Percentiles rank a stretch among this genome's conserved stretches.
phyloP scores from a whole-genome alignment of 169 alveolate species.

The Amoebophrya sp. region DNA sequence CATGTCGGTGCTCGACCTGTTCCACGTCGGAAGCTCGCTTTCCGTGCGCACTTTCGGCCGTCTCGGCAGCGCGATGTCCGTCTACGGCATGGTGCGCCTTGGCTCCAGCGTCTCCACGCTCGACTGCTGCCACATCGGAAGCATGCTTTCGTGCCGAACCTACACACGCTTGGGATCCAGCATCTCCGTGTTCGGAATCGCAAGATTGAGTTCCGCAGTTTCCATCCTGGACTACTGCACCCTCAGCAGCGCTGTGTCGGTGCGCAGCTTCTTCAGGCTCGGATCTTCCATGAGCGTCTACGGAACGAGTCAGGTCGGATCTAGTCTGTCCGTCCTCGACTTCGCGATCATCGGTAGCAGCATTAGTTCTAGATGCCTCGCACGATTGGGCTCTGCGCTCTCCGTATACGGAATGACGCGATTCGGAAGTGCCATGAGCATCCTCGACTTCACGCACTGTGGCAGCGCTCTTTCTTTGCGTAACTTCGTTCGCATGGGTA shows the following conservation, averaged over 20 bases:
- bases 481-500: background rate
- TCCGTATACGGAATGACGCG: background rate
- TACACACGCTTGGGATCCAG: slow-evolving; percentile 25
- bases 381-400: background rate
- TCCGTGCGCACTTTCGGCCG: background rate
- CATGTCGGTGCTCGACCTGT: slow-evolving; percentile 33
- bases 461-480: slow-evolving; percentile 25
- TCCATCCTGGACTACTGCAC: slow-evolving; percentile 21
- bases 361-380: background rate
- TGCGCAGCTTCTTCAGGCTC: slow-evolving; percentile 32
- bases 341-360: background rate
- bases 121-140: slow-evolving; percentile 37
- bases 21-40: slow-evolving; percentile 31
- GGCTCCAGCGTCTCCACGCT: background rate
- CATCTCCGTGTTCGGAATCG: slow-evolving; percentile 27
- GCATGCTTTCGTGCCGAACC: slow-evolving; percentile 25
- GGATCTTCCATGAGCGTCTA: slow-evolving; percentile 29
- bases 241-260: background rate
- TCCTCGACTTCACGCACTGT: background rate
- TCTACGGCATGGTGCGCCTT: slow-evolving; percentile 29
- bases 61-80: background rate
- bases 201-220: background rate
- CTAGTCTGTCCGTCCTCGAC: slow-evolving; percentile 24
- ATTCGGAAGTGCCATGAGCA: background rate
- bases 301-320: slow-evolving; percentile 35